A percentile compares a stretch with the other conserved stretches of the same genome.
Conservation (phyloP, 2,329 filamentous ascomycete species). For the Ophiostoma piceae region DNA sequence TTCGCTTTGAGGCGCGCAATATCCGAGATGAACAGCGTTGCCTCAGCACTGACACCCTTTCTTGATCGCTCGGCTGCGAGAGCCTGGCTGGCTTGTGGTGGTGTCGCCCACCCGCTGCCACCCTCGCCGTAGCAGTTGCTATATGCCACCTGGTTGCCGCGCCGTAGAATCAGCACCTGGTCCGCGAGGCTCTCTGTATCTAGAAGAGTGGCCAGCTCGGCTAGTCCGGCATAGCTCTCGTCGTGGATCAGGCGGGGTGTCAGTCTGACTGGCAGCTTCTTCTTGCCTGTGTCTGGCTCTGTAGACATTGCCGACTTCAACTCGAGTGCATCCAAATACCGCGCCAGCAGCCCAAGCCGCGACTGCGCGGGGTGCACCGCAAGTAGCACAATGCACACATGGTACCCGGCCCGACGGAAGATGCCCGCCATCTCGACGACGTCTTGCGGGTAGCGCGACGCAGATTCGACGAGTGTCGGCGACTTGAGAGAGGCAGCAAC, state of each 20-base stretch:
- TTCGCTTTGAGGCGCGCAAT: constrained; percentile 22
- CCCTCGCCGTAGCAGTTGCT: constrained; percentile 16
- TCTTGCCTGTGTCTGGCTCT: neutral
- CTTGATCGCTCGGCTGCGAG: constrained; percentile 26
- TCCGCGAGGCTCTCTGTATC: constrained; percentile 33
- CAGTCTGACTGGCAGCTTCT: constrained; percentile 36
- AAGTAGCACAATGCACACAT: constrained; percentile 39
- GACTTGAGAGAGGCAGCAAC: constrained; percentile 30
- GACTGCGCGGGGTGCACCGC: constrained; percentile 42
- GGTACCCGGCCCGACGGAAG: constrained; percentile 36
- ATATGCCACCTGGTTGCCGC: constrained; percentile 37
- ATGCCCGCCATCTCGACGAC: constrained; percentile 36
- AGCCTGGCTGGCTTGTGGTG: constrained; percentile 18
- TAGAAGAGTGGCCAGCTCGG: constrained; percentile 37
- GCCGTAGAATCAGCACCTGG: constrained; percentile 38
- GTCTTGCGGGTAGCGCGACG: constrained; percentile 42
- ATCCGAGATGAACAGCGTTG: constrained; percentile 32
- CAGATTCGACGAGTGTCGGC: constrained; percentile 43
- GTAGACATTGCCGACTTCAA: constrained; percentile 23
- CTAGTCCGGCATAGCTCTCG: constrained; percentile 41
- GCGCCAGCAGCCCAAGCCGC: constrained; percentile 40
- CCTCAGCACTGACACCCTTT: constrained; percentile 22
- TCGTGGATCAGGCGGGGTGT: constrained; percentile 44
- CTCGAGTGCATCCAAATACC: constrained; percentile 35
- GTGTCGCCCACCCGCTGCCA: constrained; percentile 1